Base-by-base conservation (phyloP, 2,329 filamentous ascomycete species). In the Trichoderma hamatum region DNA sequence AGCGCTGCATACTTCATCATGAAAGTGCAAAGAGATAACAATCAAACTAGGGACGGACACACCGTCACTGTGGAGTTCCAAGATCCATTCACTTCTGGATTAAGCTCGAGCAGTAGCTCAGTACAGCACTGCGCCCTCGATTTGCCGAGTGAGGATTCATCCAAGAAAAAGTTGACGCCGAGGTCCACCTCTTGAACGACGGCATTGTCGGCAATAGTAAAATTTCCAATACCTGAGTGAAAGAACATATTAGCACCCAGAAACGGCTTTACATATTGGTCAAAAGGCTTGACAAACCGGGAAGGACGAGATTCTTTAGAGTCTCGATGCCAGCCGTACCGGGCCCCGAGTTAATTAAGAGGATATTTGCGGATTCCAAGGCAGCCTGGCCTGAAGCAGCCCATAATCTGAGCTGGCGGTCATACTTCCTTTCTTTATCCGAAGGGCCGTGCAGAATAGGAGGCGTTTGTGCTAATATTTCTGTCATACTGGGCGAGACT, bases 91-190 rank as follows among this genome's bases (percentile, higher is more conserved):
- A 97, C 96, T 76, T 98, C 96, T 2, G 94, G 94, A 76, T 99
- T 99, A 70, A 99, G 84, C 79, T 99, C 96, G 71, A 89, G 84
- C 54, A 99, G 84, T 67, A 95, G 84, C 71, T 90, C 89, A 69
- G 90, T 90, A 67, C 91, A 92, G 76, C 92, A 90, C 77, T 93
- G 87, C 1, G 95, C 93, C 73, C 96, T 89, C 30, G 89, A 89
- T 75, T 89, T 90, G 65, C 94, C 94, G 46, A 97, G 78, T 72
- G 89, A 91, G 60, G 85, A 83, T 74, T 96, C 89, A 71, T 97
- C 93, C 0, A 99, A 84, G 76, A 99, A 99, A 85, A 99, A 99
- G 81, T 99, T 99, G 71, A 97, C 91, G 5, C 96, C 96, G 51
- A 99, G 83, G 75, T 99, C 96, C 52, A 89, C 85, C 73, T 97